Conservation (phyloP, 2,329 filamentous ascomycete genomes). For the Penicillium sp. region DNA sequence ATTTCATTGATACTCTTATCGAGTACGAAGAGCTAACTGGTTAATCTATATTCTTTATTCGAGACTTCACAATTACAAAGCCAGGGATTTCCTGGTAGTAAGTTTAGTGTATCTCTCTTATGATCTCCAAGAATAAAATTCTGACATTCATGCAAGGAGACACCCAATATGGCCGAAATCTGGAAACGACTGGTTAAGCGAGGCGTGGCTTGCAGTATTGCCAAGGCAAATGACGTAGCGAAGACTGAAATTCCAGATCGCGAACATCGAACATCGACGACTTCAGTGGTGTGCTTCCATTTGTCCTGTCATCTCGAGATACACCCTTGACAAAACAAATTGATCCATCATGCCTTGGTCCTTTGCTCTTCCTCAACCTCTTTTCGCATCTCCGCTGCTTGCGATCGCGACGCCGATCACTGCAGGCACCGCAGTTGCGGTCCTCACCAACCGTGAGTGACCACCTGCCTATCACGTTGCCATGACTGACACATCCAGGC, state of each 20-base stretch:
- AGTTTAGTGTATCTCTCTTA: no score
- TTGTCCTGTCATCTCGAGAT: no score
- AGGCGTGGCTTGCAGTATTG: not conserved
- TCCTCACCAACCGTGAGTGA: slow-evolving; percentile 28
- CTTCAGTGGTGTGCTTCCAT: no score
- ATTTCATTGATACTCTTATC: no score
- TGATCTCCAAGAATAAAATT: no score
- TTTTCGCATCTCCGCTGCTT: slow-evolving; percentile 29
- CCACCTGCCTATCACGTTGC: not conserved
- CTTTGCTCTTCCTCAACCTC: slow-evolving; percentile 25
- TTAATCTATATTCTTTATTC: no score
- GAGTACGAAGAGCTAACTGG: no score
- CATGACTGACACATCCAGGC: slow-evolving; percentile 15
- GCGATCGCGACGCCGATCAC: slow-evolving; percentile 28
- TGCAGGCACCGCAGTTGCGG: slow-evolving; percentile 24
- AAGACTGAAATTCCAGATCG: slow-evolving; percentile 5
- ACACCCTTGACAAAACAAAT: no score
- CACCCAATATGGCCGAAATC: no score
- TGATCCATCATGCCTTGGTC: slow-evolving; percentile 30
- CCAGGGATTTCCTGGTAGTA: no score
- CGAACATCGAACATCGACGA: slow-evolving; percentile 8
- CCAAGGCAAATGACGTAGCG: slow-evolving; percentile 9
- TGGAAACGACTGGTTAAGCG: not conserved
- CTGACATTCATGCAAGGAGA: no score
- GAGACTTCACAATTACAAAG: no score